A percentile compares a stretch with the other conserved stretches of the same genome.
Conservation (phyloP, 768 basidiomycete species). For the Gloeophyllum trabeum region DNA sequence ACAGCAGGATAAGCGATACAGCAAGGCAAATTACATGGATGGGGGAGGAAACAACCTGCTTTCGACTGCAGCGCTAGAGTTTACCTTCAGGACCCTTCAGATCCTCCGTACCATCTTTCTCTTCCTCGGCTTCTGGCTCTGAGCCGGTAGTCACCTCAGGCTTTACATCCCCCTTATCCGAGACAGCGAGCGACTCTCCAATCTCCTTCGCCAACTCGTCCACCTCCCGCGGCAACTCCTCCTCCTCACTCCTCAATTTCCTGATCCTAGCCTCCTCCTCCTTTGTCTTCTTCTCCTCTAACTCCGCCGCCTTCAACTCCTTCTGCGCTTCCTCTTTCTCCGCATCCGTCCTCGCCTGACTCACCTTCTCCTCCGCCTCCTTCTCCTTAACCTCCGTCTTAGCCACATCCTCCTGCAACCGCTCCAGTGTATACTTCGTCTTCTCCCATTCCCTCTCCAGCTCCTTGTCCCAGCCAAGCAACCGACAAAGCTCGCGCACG, state of each 20-base stretch:
- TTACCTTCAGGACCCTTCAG: no score
- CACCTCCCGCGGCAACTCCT: conserved; percentile 20
- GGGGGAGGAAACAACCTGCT: no score
- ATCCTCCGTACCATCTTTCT: no score
- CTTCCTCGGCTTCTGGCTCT: conserved; percentile 1
- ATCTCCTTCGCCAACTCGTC: conserved; percentile 22
- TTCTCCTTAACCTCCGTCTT: conserved; percentile 4
- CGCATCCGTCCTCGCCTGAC: neutral
- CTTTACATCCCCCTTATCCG: conserved; percentile 2
- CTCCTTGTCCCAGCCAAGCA: conserved; percentile 69
- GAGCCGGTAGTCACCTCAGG: neutral
- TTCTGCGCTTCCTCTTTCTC: conserved; percentile 1
- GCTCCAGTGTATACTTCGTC: conserved; percentile 25
- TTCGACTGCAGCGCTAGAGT: no score
- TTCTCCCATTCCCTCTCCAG: conserved; percentile 42
- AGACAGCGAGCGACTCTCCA: conserved; percentile 15
- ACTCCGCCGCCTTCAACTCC: conserved; percentile 10
- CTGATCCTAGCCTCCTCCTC: no score
- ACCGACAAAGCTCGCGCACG: conserved; percentile 45
- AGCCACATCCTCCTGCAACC: conserved; percentile 2
- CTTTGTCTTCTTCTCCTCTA: no score
- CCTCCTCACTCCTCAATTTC: no score
- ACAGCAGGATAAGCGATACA: no score
- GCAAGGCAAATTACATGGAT: no score
- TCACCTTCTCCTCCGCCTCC: conserved; percentile 2